Base-by-base conservation (phyloP, 2,329 filamentous ascomycete genomes). In the Juglanconis sp. region DNA sequence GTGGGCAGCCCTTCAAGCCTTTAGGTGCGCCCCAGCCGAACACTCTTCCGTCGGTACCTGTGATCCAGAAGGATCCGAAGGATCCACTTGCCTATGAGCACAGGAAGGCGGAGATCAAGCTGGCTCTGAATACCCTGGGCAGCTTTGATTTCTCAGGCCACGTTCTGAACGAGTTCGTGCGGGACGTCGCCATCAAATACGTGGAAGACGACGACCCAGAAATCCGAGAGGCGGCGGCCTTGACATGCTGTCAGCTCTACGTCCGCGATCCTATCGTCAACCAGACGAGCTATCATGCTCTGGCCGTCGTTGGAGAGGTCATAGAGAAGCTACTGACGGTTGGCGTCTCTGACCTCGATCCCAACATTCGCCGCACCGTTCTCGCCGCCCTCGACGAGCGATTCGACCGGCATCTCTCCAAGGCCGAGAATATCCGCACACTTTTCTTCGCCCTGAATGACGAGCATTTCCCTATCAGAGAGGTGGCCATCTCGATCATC, bases 241-340 rank as follows among this genome's bases (percentile, higher is more conserved):
- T 99, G 63, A 99, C 96, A 5, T 98, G 95, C 75, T 99, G 96
- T 71, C 96, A 99, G 73, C 85, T 99, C 50, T 98, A 98, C 70
- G 91, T 98, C 50, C 88, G 92, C 67, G 96, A 99, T 71, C 95
- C 95, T 0, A 98, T 99, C 65, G 92, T 99, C 69, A 95, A 96
- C 68, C 95, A 99, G 76, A 97, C 94, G 6, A 98, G 95, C 72
- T 91, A 94, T 65, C 95, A 99, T 73, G 94, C 95, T 0, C 91
- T 98, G 46, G 92, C 97, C 72, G 95, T 99, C 34, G 96, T 99
- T 50, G 91, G 94, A 58, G 95, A 99, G 72, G 95, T 99, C 36
- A 96, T 99, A 61, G 93, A 98, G 75, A 97, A 95, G 71, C 85
- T 99, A 1, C 81, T 99, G 63, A 97, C 94, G 0, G 93, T 98